phyloP scores from a whole-genome alignment of 768 basidiomycete species.

The Hericium erinaceus region DNA sequence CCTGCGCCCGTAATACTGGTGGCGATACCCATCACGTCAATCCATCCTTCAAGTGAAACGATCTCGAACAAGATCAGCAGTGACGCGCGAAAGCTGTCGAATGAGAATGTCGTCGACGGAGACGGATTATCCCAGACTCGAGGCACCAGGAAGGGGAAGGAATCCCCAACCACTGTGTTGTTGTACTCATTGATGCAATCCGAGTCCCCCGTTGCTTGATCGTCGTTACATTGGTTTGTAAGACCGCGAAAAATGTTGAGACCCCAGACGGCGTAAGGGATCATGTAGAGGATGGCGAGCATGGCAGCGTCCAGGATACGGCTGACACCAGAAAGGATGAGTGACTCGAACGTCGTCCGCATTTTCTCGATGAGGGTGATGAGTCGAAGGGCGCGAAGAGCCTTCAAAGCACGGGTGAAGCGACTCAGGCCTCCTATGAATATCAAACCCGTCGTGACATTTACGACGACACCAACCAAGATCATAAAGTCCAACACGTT shows the following conservation, averaged over 20 bases:
- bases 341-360: slow-evolving; percentile 76
- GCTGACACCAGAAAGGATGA: slow-evolving; percentile 77
- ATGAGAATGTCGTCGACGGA: slow-evolving; percentile 77
- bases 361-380: slow-evolving; percentile 85
- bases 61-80: slow-evolving; percentile 93
- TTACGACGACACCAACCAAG: slow-evolving; percentile 67
- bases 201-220: slow-evolving; percentile 36
- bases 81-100: slow-evolving; percentile 77
- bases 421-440: slow-evolving; percentile 74
- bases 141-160: slow-evolving; percentile 67
- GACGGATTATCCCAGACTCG: slow-evolving; percentile 86
- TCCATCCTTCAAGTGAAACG: slow-evolving; percentile 93
- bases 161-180: slow-evolving; percentile 46
- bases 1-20: slow-evolving; percentile 67
- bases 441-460: slow-evolving; percentile 60
- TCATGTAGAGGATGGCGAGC: slow-evolving; percentile 85
- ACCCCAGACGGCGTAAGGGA: slow-evolving; percentile 90
- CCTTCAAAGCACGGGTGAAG: slow-evolving; percentile 79
- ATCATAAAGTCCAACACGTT: slow-evolving; percentile 86
- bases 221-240: slow-evolving; percentile 81
- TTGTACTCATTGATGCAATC: slow-evolving; percentile 73
- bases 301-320: slow-evolving; percentile 87
- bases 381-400: slow-evolving; percentile 77
- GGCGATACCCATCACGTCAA: slow-evolving; percentile 81
- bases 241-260: slow-evolving; percentile 85